A percentile compares a stretch with the other conserved stretches of the same genome.
Evolutionary conservation across 768 basidiomycete species (phyloP).

Genomic region (Serendipita indica): DNA sequence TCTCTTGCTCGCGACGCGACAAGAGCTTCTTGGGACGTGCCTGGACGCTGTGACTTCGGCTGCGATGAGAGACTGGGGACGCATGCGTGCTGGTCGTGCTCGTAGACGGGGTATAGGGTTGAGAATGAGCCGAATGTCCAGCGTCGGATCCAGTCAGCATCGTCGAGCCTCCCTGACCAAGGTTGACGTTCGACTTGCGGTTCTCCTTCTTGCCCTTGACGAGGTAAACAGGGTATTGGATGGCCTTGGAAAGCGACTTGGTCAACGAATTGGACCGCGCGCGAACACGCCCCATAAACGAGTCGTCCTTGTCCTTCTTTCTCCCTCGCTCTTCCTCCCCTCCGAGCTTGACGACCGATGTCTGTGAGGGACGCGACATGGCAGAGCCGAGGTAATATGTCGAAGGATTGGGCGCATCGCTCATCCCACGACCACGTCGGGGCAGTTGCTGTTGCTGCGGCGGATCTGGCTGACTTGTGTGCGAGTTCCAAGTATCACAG

Average conservation of each 20-base stretch:
- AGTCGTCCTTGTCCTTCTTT: background rate
- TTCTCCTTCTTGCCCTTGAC: background rate
- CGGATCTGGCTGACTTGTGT: no score
- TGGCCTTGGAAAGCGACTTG: background rate
- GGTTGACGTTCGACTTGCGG: background rate
- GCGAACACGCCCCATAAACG: conserved; percentile 5
- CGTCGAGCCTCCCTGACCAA: background rate
- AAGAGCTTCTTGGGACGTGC: background rate
- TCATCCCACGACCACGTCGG: background rate
- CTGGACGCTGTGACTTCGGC: background rate
- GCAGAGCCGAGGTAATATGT: background rate
- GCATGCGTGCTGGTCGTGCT: background rate
- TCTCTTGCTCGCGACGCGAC: background rate
- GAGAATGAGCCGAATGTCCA: background rate
- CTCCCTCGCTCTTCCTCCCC: background rate
- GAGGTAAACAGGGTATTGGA: conserved; percentile 1
- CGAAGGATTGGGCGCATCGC: background rate
- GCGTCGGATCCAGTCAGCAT: background rate
- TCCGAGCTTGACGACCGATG: background rate
- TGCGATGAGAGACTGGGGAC: background rate
- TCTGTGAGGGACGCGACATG: background rate
- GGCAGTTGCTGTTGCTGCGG: background rate
- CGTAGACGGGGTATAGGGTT: background rate
- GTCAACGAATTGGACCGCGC: conserved; percentile 1
- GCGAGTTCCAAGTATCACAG: conserved; percentile 1